phyloP scores from a whole-genome alignment of 805 yeast species.

The Candida qinlingensis region DNA sequence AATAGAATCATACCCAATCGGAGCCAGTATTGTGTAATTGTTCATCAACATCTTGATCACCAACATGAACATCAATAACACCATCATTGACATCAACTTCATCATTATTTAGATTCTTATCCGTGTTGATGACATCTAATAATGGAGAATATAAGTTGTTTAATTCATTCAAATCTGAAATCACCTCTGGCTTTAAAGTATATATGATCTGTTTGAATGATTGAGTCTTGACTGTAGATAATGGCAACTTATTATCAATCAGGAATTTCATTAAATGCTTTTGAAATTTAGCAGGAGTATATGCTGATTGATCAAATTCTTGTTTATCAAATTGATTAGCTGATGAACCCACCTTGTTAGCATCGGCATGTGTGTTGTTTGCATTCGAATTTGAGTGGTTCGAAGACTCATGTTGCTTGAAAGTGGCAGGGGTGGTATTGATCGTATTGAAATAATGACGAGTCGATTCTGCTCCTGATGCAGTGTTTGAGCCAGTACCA shows the following conservation, averaged over 20 bases:
- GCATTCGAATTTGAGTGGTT: neutral
- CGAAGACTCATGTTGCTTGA: conserved; percentile 11
- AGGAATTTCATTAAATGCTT: conserved; percentile 45
- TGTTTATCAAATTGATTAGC: conserved; percentile 4
- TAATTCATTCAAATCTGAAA: conserved; percentile 42
- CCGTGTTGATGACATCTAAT: conserved; percentile 33
- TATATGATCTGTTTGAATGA: conserved; percentile 47
- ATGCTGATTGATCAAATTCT: conserved; percentile 36
- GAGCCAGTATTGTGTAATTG: conserved; percentile 4
- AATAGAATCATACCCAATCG: conserved; percentile 4
- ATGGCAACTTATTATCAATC: conserved; percentile 46
- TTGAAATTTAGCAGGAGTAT: conserved; percentile 43
- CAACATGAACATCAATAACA: conserved; percentile 6
- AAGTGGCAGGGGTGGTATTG: conserved; percentile 11
- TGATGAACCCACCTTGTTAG: conserved; percentile 1
- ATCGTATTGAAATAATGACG: conserved; percentile 30
- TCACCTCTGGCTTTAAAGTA: conserved; percentile 44
- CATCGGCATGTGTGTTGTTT: neutral
- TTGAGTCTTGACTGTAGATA: conserved; percentile 42
- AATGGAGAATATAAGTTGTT: conserved; percentile 39
- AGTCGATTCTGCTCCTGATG: conserved; percentile 21
- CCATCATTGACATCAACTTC: conserved; percentile 2
- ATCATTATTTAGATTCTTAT: neutral
- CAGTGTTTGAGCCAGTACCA: neutral
- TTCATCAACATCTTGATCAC: conserved; percentile 5